These are phyloP conservation scores for Fonsecaea pugnacius DNA, from an alignment of 2,329 filamentous ascomycete species.

Conservation along the genomic window DNA sequence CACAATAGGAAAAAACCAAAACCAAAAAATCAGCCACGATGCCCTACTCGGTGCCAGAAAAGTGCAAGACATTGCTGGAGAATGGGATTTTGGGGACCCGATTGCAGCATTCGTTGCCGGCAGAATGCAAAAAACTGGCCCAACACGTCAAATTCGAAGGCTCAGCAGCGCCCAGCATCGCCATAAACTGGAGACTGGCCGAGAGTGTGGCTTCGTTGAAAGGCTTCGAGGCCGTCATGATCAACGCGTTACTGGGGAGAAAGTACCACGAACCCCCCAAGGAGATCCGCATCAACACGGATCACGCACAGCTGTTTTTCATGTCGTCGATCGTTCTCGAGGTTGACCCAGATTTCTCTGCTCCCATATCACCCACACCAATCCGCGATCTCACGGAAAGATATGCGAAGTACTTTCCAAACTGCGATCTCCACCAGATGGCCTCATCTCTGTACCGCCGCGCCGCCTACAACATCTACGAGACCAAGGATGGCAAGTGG, in stretches of 20 bases:
- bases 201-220: constrained; percentile 58
- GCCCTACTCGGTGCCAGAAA: too few species aligned
- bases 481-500: constrained; percentile 50
- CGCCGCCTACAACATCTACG: constrained; percentile 50
- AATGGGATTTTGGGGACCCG: too few species aligned
- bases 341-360: constrained; percentile 47
- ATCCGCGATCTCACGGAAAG: constrained; percentile 11
- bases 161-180: constrained; percentile 39
- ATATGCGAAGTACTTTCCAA: constrained; percentile 22
- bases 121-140: constrained; percentile 6
- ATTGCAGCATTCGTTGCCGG: neutral
- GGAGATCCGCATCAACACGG: constrained; percentile 29
- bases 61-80: too few species aligned
- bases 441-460: constrained; percentile 7
- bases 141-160: constrained; percentile 15
- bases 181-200: constrained; percentile 62
- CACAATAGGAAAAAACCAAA: too few species aligned
- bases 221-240: constrained; percentile 53
- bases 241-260: constrained; percentile 50
- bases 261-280: constrained; percentile 47
- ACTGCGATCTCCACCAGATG: constrained; percentile 22
- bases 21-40: too few species aligned
- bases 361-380: constrained; percentile 14
- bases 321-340: constrained; percentile 45
- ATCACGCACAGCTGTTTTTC: constrained; percentile 52